Percentiles rank a stretch among this genome's conserved stretches.
phyloP scores from a whole-genome alignment of 179 eudicot genomes.

The Corrigiola litoralis region DNA sequence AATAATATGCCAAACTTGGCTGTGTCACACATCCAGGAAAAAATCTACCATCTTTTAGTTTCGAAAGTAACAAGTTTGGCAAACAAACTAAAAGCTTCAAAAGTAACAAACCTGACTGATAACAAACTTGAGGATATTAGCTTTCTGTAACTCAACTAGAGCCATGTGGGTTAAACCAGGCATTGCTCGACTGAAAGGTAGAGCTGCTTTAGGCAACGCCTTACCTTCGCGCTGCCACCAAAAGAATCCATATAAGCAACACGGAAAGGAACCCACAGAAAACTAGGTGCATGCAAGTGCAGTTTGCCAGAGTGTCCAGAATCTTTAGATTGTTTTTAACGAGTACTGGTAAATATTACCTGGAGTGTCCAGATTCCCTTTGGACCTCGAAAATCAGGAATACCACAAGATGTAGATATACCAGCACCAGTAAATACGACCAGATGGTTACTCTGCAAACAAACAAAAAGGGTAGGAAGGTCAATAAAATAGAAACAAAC shows the following conservation, averaged over 20 bases:
- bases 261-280: not conserved
- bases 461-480: conserved; percentile 9
- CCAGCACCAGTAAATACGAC: conserved; percentile 98
- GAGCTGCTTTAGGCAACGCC: conserved; percentile 77
- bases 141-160: conserved; percentile 82
- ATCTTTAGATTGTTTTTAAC: too few relatives aligned
- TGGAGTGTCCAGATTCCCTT: conserved; percentile 99
- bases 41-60: not conserved
- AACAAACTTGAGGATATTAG: conserved; percentile 79
- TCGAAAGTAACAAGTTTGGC: not conserved
- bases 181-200: conserved; percentile 94
- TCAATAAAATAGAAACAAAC: not conserved
- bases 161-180: conserved; percentile 98
- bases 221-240: conserved; percentile 68
- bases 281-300: not conserved
- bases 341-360: conserved; percentile 32
- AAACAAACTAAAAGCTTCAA: not conserved
- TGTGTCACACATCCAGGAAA: not conserved
- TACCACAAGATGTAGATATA: conserved; percentile 97
- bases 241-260: not conserved
- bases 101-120: conserved; percentile 69
- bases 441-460: conserved; percentile 86
- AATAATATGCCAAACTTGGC: not conserved
- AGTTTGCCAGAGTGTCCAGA: too few relatives aligned
- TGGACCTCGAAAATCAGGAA: conserved; percentile 99